Percentiles rank a stretch among this genome's conserved stretches.
phyloP scores from a whole-genome alignment of 2,329 filamentous ascomycete genomes.

The Fusarium denticulatum region DNA sequence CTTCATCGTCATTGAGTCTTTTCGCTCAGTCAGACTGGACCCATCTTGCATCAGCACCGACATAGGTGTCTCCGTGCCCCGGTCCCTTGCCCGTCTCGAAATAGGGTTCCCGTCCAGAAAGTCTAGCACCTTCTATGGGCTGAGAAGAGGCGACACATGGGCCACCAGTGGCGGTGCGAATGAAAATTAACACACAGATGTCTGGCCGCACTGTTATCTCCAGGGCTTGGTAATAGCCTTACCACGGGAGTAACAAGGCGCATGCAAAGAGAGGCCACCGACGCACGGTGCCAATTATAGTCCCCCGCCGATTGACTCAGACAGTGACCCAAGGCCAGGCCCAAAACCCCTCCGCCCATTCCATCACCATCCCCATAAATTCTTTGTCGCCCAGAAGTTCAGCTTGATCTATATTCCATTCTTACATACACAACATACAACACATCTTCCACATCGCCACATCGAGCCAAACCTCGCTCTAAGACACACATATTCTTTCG shows the following conservation, averaged over 20 bases:
- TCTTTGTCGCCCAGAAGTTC: constrained; percentile 32
- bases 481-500: constrained; percentile 2
- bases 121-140: constrained; percentile 47
- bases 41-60: neutral
- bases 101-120: constrained; percentile 14
- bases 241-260: constrained; percentile 15
- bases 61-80: constrained; percentile 14
- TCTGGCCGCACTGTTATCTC: neutral
- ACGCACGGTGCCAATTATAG: constrained; percentile 34
- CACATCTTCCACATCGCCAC: neutral
- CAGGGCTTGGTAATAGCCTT: constrained; percentile 22
- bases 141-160: constrained; percentile 11
- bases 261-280: constrained; percentile 32
- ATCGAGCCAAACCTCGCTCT: neutral
- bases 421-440: constrained; percentile 25
- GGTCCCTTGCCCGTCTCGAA: neutral
- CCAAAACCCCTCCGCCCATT: constrained; percentile 42
- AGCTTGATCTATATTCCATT: constrained; percentile 34
- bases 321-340: constrained; percentile 27
- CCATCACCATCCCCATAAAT: constrained; percentile 47
- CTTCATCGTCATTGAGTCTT: constrained; percentile 33
- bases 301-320: constrained; percentile 53
- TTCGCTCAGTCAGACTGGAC: constrained; percentile 11
- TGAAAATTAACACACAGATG: constrained; percentile 16
- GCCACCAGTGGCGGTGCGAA: constrained; percentile 39